These are phyloP conservation scores for Candida nonsorbophila DNA, from an alignment of 805 yeast genomes.

Conservation along the genomic window DNA sequence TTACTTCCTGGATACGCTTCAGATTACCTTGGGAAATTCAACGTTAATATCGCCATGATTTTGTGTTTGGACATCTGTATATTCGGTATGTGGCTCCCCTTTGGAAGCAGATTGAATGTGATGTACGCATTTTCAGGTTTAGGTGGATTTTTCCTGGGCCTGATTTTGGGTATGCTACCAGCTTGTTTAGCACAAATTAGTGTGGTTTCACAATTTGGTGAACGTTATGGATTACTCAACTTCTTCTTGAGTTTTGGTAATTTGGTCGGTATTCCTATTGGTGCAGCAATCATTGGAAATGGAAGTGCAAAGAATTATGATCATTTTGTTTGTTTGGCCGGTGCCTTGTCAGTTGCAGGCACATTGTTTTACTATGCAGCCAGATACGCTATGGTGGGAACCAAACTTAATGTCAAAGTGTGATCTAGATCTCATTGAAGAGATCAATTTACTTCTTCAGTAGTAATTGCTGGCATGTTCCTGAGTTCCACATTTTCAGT, in stretches of 20 bases:
- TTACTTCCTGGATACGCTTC: slow-evolving; percentile 51
- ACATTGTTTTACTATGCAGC: slow-evolving; percentile 20
- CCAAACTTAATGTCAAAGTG: slow-evolving; percentile 15
- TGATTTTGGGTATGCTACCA: slow-evolving; percentile 31
- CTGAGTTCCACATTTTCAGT: no score
- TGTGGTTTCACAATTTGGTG: slow-evolving; percentile 30
- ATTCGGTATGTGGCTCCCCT: slow-evolving; percentile 28
- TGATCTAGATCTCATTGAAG: slow-evolving; percentile 5
- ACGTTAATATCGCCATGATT: slow-evolving; percentile 32
- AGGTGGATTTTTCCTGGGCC: slow-evolving; percentile 31
- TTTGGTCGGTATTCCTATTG: slow-evolving; percentile 23
- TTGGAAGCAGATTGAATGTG: slow-evolving; percentile 18
- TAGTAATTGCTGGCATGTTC: no score
- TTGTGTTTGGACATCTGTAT: slow-evolving; percentile 17
- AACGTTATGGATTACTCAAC: slow-evolving; percentile 29
- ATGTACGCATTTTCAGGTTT: slow-evolving; percentile 27
- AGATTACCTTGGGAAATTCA: slow-evolving; percentile 52
- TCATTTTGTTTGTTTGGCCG: slow-evolving; percentile 26
- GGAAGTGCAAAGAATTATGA: slow-evolving; percentile 21
- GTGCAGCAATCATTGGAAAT: slow-evolving; percentile 22
- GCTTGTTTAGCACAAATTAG: slow-evolving; percentile 59
- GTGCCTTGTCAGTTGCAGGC: slow-evolving; percentile 21
- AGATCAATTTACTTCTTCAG: no score
- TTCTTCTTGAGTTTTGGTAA: slow-evolving; percentile 22
- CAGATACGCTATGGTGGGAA: slow-evolving; percentile 17